Percentiles rank a stretch among this genome's conserved stretches.
phyloP scores from a whole-genome alignment of 345 rosid species.

The Brassica cretica region DNA sequence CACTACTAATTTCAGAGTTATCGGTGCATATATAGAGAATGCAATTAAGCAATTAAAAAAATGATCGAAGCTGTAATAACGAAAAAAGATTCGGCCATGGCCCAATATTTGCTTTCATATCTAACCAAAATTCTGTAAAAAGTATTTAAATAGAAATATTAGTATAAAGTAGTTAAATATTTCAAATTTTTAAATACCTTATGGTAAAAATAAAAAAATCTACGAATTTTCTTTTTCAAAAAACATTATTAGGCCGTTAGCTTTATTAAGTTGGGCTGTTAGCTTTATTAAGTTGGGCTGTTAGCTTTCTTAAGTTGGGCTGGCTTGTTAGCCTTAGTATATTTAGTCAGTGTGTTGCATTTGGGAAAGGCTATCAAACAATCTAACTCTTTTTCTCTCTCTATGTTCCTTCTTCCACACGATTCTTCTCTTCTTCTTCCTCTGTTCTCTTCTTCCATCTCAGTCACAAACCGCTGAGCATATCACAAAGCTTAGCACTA shows the following conservation, averaged over 20 bases:
- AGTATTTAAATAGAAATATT: not conserved
- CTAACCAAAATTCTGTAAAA: not conserved
- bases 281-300: not conserved
- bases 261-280: not conserved
- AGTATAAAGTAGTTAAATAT: not conserved
- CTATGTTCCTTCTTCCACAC: not conserved
- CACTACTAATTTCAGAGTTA: no score
- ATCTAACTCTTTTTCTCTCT: not conserved
- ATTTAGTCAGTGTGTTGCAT: not conserved
- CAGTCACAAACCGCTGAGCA: not conserved
- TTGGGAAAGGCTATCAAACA: not conserved
- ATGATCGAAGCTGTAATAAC: no score
- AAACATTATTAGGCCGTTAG: not conserved
- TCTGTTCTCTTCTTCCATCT: not conserved
- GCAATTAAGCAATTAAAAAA: no score
- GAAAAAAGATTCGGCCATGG: no score
- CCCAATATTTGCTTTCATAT: no score
- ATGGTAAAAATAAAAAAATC: no score
- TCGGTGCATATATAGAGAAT: no score
- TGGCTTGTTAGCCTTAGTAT: not conserved
- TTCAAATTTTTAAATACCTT: not conserved
- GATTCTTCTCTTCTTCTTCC: not conserved
- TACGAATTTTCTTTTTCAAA: not conserved
- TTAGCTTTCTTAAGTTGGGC: not conserved
- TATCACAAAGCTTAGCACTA: conserved; percentile 1